Evolutionary conservation across 306 rosid genomes (phyloP).

Genomic region (Vigna radiata): DNA sequence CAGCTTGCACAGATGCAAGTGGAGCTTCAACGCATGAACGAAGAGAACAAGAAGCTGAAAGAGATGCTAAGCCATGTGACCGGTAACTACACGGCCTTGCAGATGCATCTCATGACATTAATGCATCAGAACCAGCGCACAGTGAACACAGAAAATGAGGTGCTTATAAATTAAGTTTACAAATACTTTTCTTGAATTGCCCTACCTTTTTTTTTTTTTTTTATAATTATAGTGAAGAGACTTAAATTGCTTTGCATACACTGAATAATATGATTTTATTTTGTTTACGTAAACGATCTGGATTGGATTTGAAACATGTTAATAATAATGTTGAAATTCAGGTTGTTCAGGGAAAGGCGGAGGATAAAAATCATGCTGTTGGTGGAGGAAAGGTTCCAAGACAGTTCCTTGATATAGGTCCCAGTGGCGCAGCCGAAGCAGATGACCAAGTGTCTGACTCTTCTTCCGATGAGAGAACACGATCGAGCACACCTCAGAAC

Average conservation of each 20-base stretch:
- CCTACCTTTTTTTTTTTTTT: background rate
- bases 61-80: conserved; percentile 85
- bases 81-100: conserved; percentile 73
- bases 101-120: conserved; percentile 68
- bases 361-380: conserved; percentile 51
- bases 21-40: conserved; percentile 79
- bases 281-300: background rate
- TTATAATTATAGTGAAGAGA: background rate
- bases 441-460: conserved; percentile 64
- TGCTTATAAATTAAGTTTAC: background rate
- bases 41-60: conserved; percentile 75
- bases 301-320: background rate
- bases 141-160: conserved; percentile 50
- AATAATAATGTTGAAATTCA: conserved; percentile 32
- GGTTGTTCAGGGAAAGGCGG: conserved; percentile 58
- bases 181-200: background rate
- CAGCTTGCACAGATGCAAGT: conserved; percentile 77
- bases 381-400: conserved; percentile 58
- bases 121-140: conserved; percentile 61
- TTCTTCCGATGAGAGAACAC: conserved; percentile 81
- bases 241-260: background rate
- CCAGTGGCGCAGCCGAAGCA: conserved; percentile 51
- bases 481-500: conserved; percentile 70
- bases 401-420: conserved; percentile 73
- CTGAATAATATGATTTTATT: background rate